Base-by-base conservation (phyloP, 148 eudicot species). In the Camellia granthamiana region DNA sequence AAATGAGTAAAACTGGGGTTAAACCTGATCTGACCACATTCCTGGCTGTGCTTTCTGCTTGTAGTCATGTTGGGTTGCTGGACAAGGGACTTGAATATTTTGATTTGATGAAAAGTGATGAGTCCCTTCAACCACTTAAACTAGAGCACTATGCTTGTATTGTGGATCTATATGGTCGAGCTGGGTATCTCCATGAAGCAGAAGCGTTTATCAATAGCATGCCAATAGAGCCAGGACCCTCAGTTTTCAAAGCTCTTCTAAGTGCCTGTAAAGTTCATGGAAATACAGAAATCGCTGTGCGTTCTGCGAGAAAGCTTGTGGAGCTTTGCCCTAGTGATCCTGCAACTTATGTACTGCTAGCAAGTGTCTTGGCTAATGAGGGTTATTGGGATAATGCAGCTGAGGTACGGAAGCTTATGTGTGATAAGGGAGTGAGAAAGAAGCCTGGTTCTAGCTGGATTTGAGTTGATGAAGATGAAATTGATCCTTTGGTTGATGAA, bases 131-230 rank as follows among this genome's bases (percentile, higher is more conserved):
- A 77, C 79, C 81, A 60, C 87, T 82, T 21, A 82, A 79, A 23
- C 19, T 80, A 63, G 89, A 89, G 68, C 88, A 89, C 61, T 91
- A 86, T 85, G 90, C 92, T 79, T 88, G 89, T 79, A 65, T 89
- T 52, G 94, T 89, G 73, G 90, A 89, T 84, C 91, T 91, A 10
- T 85, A 86, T 76, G 90, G 85, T 55, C 77, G 94, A 76, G 89
- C 90, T 69, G 92, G 92, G 16, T 80, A 79, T 86, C 59, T 91
- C 49, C 66, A 71, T 23, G 88, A 89, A 78, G 93, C 91, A 16
- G 94, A 89, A 80, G 87, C 84, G 43, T 89, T 89, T 58, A 82
- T 91, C 42, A 69, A 85, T 65, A 88, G 78, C 49, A 89, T 91
- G 90, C 87, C 88, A 55, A 70, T 89, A 76, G 58, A 70, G 72